Evolutionary conservation across 1,284 basidiomycete species (phyloP), one percentile per base, ranked within the genome.

Genomic region (Heterobasidion parviporum): DNA sequence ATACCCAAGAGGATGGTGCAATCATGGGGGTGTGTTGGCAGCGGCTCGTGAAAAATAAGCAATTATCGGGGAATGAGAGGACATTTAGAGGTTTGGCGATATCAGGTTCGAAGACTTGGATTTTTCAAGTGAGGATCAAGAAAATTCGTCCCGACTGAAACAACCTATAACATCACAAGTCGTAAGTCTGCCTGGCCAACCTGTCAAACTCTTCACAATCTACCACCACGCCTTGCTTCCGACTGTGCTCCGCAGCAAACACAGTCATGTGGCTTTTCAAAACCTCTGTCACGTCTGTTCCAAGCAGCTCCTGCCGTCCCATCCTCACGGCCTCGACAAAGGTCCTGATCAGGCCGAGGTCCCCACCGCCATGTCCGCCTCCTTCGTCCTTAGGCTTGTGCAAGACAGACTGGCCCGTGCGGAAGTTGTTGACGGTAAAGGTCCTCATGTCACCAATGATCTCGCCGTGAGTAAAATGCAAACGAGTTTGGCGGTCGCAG

Each of bases 401-500:
- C 6, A 63, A 68, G 54, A 72, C 80, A 46, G 69, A 75, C 52
- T 69, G 72, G 45, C 73, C 68, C 33, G 82, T 83, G 52, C 81
- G 76, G 70, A 93, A 94, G 71, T 93, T 83, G 35, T 81, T 87
- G n/a, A 89, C 81, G 18, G 82, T 87, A 65, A 89, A 92, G 2
- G 72, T 76, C 16, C 61, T 70, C 89, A 91, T 91, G 68, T 94
- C 81, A 16, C 92, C 92, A 18, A 92, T 75, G 57, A 94, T 83
- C 70, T 94, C 91, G 14, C 90, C 90, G 58, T 88, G 78, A 1
- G 84, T 84, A 62, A 92, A 92, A 67, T 92, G 89, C 64, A 92
- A 72, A 26, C 87, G 79, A 2, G 87, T 86, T 65, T 88, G 82
- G 33, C 90, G 84, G 33, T 85, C 77, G 67, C 90, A 92, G 54